Percentiles rank a stretch among this genome's conserved stretches.
Evolutionary conservation across 1,284 basidiomycete species (phyloP).

Genomic region (Porogramme epimiltina): DNA sequence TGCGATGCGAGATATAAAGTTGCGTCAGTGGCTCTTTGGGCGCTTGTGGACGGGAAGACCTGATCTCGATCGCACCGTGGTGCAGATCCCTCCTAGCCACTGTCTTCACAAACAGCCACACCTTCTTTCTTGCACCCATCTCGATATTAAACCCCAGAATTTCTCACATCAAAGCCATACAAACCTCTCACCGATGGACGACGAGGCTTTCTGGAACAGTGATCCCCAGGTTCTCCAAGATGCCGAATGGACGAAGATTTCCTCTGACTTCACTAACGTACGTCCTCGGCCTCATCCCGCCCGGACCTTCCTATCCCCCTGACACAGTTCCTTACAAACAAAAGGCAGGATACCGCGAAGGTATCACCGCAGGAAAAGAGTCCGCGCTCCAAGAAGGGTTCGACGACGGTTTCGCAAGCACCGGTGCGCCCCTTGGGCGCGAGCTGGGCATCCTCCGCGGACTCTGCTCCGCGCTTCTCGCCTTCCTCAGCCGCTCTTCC

Average conservation of each 20-base stretch:
- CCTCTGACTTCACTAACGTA: conserved; percentile 69
- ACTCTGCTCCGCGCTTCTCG: conserved; percentile 56
- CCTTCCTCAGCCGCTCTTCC: conserved; percentile 41
- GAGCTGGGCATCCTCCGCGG: conserved; percentile 75
- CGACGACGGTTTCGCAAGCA: conserved; percentile 71
- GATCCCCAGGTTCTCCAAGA: conserved; percentile 39
- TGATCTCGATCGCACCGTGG: no score
- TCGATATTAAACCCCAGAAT: background rate
- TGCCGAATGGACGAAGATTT: conserved; percentile 65
- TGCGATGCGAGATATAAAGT: no score
- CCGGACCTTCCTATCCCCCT: background rate
- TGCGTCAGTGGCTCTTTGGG: no score
- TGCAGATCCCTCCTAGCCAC: no score
- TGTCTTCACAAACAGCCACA: no score
- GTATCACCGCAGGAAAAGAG: conserved; percentile 85
- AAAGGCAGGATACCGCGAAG: conserved; percentile 86
- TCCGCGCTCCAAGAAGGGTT: conserved; percentile 79
- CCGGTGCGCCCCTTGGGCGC: conserved; percentile 75
- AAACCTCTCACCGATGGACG: conserved; percentile 18
- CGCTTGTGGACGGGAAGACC: no score
- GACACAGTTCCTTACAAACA: background rate
- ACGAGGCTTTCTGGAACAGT: conserved; percentile 61
- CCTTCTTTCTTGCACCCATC: background rate
- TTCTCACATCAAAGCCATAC: no score
- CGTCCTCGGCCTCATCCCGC: conserved; percentile 12